Evolutionary conservation across 2,329 filamentous ascomycete genomes (phyloP).

Genomic region (Nemania sp.): DNA sequence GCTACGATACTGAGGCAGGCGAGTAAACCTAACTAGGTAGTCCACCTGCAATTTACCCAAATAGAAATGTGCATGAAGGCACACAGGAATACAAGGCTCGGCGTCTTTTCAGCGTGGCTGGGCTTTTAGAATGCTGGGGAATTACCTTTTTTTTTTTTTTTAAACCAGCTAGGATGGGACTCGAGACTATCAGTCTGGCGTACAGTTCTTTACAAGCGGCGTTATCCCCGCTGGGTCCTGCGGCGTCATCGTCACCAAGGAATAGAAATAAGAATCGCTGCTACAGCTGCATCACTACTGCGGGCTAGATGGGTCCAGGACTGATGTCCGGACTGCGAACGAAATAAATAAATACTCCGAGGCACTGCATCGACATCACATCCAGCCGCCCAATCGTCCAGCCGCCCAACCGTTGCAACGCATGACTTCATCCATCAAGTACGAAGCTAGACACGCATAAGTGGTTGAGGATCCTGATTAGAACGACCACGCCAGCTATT

Average conservation of each 20-base stretch:
- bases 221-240: not conserved
- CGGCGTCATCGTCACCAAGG: not conserved
- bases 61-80: constrained; percentile 5
- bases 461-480: not conserved
- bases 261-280: constrained; percentile 6
- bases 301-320: constrained; percentile 2
- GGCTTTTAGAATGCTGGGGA: constrained; percentile 7
- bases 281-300: constrained; percentile 5
- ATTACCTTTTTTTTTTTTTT: not conserved
- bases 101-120: not conserved
- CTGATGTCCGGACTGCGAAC: not conserved
- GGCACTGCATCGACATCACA: not conserved
- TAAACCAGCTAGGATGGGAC: not conserved
- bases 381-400: constrained; percentile 3
- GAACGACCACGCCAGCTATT: constrained; percentile 1
- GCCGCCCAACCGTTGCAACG: constrained; percentile 2
- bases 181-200: constrained; percentile 1
- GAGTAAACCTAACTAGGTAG: not conserved
- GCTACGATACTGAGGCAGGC: not conserved
- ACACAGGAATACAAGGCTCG: not conserved
- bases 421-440: not conserved
- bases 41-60: not conserved
- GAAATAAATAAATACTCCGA: not conserved
- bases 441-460: not conserved
- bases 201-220: not conserved